Evolutionary conservation across 2,329 filamentous ascomycete genomes (phyloP), one percentile per base, ranked within the genome.

Genomic region (Botrytis elliptica): DNA sequence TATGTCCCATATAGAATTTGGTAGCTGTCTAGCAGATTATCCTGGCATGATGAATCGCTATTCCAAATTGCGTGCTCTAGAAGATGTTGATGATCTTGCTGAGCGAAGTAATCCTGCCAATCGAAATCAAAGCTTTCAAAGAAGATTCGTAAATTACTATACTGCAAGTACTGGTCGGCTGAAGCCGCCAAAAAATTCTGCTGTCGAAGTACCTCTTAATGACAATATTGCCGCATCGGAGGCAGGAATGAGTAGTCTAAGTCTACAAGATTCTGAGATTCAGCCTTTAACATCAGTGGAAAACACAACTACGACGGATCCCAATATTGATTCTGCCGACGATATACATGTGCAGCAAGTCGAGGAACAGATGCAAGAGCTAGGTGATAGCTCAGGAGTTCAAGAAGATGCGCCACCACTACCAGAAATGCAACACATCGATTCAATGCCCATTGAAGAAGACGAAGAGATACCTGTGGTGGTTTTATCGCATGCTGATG

Each of bases 91-190:
- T 73, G 89, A 91, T 76, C 78, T 87, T 2, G 82, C 77, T 36
- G 70, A 63, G 79, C 68, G 76, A 78, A 63, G 71, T 76, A 64
- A 77, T 29, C 42, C 73, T 73, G 76, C 75, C 25, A 73, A 78
- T 73, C 75, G 78, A 70, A 70, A 73, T 63, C 67, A 60, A 76
- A 83, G 84, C 2, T 84, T 85, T 3, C 85, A 91, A 70, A 88
- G 96, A 18, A 88, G 94, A 25, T 97, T 97, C 79, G 86, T 93
- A 73, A 97, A 97, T 80, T 97, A 97, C 81, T 97, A 95, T 80
- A 97, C 94, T 1, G 88, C 92, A n/a, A 94, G 92, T 77, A 91
- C 92, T 16, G 94, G 94, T 5, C 86, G 89, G 74, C 86, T 87
- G 3, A 94, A 92, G 77, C 81, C 82, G 72, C 81, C 82, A 22